phyloP scores from a whole-genome alignment of 345 rosid species.

The Euphorbia tirucalli region DNA sequence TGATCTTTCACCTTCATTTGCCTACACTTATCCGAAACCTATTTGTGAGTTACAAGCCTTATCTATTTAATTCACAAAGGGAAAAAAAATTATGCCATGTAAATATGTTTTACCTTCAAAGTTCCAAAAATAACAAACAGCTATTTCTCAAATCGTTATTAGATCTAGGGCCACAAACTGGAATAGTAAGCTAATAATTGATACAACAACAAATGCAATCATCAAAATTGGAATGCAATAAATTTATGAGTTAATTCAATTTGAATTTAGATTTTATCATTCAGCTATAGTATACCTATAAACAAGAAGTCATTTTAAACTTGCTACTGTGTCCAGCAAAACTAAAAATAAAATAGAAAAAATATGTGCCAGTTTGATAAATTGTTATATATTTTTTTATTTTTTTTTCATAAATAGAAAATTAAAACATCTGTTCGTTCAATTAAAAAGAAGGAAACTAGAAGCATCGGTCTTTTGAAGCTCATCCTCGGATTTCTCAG shows the following conservation, averaged over 20 bases:
- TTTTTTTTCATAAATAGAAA: no score
- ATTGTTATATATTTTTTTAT: no score
- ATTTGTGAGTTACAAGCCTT: constrained; percentile 10
- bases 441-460: background rate
- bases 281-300: no score
- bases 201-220: no score
- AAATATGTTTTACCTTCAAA: background rate
- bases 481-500: constrained; percentile 28
- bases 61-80: background rate
- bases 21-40: constrained; percentile 39
- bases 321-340: no score
- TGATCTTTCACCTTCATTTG: constrained; percentile 61
- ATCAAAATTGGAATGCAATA: no score
- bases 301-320: no score
- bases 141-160: background rate
- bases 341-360: no score
- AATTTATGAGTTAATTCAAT: no score
- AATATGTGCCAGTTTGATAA: no score
- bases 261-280: no score
- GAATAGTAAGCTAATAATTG: background rate
- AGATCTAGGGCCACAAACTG: background rate
- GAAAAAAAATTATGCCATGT: background rate
- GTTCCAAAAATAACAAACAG: background rate
- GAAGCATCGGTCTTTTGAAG: background rate
- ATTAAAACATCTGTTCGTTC: no score